These are phyloP conservation scores for Geosiphon pyriformis DNA, from an alignment of 192 early-diverging fungal species.

Conservation along the genomic window DNA sequence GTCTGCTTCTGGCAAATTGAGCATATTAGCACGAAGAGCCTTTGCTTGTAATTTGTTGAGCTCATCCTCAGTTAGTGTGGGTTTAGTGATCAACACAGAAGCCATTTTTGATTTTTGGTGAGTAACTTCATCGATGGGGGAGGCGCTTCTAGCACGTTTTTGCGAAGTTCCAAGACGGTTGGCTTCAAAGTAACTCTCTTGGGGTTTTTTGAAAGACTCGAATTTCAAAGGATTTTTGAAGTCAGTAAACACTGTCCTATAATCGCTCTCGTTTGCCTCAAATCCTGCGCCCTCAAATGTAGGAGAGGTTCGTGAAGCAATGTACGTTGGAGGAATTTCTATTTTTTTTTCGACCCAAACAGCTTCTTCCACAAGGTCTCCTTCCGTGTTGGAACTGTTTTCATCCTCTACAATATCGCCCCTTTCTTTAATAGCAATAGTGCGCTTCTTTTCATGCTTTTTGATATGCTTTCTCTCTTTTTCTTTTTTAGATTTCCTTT, in stretches of 20 bases:
- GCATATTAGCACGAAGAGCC: slow-evolving; percentile 73
- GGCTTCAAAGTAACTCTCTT: background rate
- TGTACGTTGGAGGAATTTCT: background rate
- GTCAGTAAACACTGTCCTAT: background rate
- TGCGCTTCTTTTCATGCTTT: background rate
- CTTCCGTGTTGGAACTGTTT: background rate
- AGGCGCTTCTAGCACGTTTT: background rate
- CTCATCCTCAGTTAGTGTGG: slow-evolving; percentile 49
- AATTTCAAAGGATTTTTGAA: background rate
- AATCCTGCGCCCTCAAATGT: background rate
- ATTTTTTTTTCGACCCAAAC: background rate
- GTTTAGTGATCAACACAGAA: background rate
- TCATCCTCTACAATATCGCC: background rate
- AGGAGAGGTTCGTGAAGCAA: background rate
- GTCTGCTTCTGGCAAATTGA: slow-evolving; percentile 53
- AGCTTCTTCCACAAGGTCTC: background rate
- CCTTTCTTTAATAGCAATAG: background rate
- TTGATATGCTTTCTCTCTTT: slow-evolving; percentile 13
- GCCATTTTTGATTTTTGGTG: background rate
- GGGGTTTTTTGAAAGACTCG: slow-evolving; percentile 7
- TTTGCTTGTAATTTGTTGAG: slow-evolving; percentile 83
- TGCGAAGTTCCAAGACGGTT: background rate
- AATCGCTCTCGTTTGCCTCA: background rate
- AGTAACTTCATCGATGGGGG: background rate
- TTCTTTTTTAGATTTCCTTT: background rate